A percentile compares a stretch with the other conserved stretches of the same genome.
phyloP scores from a whole-genome alignment of 1,284 basidiomycete genomes.

The Ceratobasidium theobromae region DNA sequence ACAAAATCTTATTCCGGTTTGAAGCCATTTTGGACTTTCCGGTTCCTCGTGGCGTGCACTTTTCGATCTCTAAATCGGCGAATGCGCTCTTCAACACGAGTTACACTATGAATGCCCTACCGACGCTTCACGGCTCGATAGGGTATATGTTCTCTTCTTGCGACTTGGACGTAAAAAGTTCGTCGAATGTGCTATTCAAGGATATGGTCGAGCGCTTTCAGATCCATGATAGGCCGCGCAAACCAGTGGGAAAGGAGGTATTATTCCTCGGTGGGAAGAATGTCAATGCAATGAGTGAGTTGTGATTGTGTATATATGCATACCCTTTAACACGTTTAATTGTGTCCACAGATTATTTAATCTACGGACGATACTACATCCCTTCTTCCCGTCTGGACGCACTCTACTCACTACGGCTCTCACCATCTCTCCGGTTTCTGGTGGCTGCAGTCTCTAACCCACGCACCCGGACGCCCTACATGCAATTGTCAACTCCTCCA shows the following conservation, averaged over 20 bases:
- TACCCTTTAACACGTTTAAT: slow-evolving; percentile 35
- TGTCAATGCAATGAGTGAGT: slow-evolving; percentile 73
- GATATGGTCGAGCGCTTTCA: slow-evolving; percentile 85
- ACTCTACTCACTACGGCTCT: slow-evolving; percentile 79
- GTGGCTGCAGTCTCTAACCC: slow-evolving; percentile 77
- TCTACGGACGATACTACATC: slow-evolving; percentile 91
- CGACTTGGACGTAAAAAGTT: slow-evolving; percentile 69
- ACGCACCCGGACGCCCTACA: slow-evolving; percentile 40
- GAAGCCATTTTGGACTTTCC: slow-evolving; percentile 83
- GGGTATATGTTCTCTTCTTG: slow-evolving; percentile 92
- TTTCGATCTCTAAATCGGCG: slow-evolving; percentile 86
- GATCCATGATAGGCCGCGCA: slow-evolving; percentile 74
- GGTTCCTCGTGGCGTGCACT: slow-evolving; percentile 74
- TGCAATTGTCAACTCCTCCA: slow-evolving; percentile 40
- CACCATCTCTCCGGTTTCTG: slow-evolving; percentile 67
- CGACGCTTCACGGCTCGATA: slow-evolving; percentile 87
- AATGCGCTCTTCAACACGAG: slow-evolving; percentile 88
- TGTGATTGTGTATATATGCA: not conserved
- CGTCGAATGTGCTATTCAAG: slow-evolving; percentile 78
- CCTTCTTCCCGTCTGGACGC: slow-evolving; percentile 88
- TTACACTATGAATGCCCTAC: slow-evolving; percentile 89
- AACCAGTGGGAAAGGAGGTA: slow-evolving; percentile 72
- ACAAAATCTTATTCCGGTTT: slow-evolving; percentile 39
- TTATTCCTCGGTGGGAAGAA: slow-evolving; percentile 77
- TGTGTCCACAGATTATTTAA: slow-evolving; percentile 67